phyloP scores from a whole-genome alignment of 2,329 filamentous ascomycete genomes.

The Aspergillus sp. region DNA sequence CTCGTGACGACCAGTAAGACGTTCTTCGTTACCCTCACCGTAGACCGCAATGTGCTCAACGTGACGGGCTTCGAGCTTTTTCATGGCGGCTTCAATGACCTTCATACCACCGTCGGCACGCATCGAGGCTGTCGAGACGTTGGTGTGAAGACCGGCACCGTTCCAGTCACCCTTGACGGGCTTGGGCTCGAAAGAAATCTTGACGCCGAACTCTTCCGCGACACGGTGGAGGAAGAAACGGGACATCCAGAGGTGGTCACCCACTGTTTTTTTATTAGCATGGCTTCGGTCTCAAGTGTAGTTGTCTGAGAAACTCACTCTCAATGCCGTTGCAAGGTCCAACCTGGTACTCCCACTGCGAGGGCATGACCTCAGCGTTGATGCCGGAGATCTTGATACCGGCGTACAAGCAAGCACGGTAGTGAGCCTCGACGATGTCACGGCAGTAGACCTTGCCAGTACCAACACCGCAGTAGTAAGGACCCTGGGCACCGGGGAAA shows the following conservation, averaged over 20 bases:
- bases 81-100: slow-evolving; percentile 78
- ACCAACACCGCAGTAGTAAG: slow-evolving; percentile 97
- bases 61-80: slow-evolving; percentile 74
- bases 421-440: slow-evolving; percentile 94
- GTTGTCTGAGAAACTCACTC: slow-evolving; percentile 48
- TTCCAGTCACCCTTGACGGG: slow-evolving; percentile 96
- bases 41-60: slow-evolving; percentile 86
- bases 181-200: slow-evolving; percentile 94
- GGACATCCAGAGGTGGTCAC: slow-evolving; percentile 93
- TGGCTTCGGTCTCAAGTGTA: background rate
- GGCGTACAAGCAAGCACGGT: slow-evolving; percentile 82
- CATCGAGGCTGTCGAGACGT: slow-evolving; percentile 88
- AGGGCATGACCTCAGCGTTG: slow-evolving; percentile 98
- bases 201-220: slow-evolving; percentile 91
- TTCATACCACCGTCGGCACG: slow-evolving; percentile 91
- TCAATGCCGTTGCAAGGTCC: slow-evolving; percentile 82
- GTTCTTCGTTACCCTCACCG: slow-evolving; percentile 90
- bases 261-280: slow-evolving; percentile 52
- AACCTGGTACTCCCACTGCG: slow-evolving; percentile 97
- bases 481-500: slow-evolving; percentile 86
- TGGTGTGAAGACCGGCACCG: slow-evolving; percentile 86
- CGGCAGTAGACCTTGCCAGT: slow-evolving; percentile 95
- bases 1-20: slow-evolving; percentile 90
- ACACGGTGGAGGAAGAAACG: slow-evolving; percentile 85
- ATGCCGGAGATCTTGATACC: slow-evolving; percentile 93